Conservation (phyloP, 2,329 filamentous ascomycete species). For the Talaromyces sp. region DNA sequence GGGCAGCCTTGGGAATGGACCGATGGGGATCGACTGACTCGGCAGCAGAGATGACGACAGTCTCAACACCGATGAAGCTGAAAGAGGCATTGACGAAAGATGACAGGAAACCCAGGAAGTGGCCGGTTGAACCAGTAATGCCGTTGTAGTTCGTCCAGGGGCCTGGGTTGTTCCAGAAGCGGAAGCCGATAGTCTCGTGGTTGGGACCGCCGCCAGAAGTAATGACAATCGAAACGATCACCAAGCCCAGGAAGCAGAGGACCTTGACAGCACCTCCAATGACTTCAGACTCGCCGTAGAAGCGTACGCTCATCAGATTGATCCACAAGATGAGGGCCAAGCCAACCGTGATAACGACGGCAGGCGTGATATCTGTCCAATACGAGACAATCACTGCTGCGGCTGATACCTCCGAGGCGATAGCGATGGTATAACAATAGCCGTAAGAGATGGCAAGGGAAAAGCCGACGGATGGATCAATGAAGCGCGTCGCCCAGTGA, state of each 20-base stretch:
- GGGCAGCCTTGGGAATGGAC: slow-evolving; percentile 37
- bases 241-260: slow-evolving; percentile 16
- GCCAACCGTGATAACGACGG: slow-evolving; percentile 61
- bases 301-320: slow-evolving; percentile 27
- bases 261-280: slow-evolving; percentile 27
- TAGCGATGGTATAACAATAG: slow-evolving; percentile 78
- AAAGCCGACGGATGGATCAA: slow-evolving; percentile 88
- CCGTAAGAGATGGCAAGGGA: slow-evolving; percentile 73
- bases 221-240: slow-evolving; percentile 23
- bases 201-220: slow-evolving; percentile 28
- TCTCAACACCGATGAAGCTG: slow-evolving; percentile 38
- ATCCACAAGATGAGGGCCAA: slow-evolving; percentile 25
- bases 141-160: slow-evolving; percentile 28
- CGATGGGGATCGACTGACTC: slow-evolving; percentile 36
- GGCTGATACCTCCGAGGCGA: slow-evolving; percentile 71
- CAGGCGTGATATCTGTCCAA: slow-evolving; percentile 63
- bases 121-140: slow-evolving; percentile 27
- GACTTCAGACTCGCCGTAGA: slow-evolving; percentile 30
- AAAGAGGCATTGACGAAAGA: slow-evolving; percentile 38
- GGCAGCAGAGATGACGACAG: slow-evolving; percentile 35
- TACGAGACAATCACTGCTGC: slow-evolving; percentile 79
- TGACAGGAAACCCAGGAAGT: slow-evolving; percentile 32
- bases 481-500: slow-evolving; percentile 81
- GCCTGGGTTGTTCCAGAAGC: slow-evolving; percentile 31
- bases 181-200: slow-evolving; percentile 27